Evolutionary conservation across 495 filamentous ascomycete species (phyloP), one percentile per base, ranked within the genome.

Genomic region (Tuber aestivum): DNA sequence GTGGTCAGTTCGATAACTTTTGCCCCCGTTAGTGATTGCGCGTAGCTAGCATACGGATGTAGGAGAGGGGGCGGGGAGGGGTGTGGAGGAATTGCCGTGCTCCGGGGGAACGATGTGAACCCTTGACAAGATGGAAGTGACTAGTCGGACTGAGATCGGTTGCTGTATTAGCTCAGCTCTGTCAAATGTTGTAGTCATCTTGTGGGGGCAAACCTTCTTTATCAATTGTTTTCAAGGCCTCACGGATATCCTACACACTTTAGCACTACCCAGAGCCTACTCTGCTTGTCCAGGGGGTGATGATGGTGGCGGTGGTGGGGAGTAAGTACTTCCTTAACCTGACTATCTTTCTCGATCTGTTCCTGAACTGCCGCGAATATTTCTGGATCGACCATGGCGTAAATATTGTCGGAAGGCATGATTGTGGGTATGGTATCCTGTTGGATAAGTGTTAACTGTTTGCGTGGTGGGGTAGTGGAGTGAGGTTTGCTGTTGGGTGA

Each of bases 281-380:
- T 41, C 50, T 42, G 14, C 20, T 48, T 48, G 35, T 7, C 23
- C 35, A 42, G 70, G 42, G n/a, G 50, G 61, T 70, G 27, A 35
- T 35, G 27, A 35, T 65, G 45, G 21, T 20, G 71, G 44, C 9
- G 71, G 44, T 72, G 48, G 16, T 41, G 23, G 41, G 70, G 48
- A 74, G 65, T n/a, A 80, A 86, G 82, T 83, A 92, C 90, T 82
- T 97, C 95, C 78, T 92, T 90, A 70, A 95, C 88, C 65, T 87
- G 85, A 27, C 88, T 86, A 84, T 99, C 95, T 82, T 95, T 91
- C 81, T 99, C 96, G 79, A 97, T 92, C 82, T 94, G 94, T 69
- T 89, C 85, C 84, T 97, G 95, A 74, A 99, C 91, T 81, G 91
- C 87, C 77, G 94, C 90, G 84, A 98, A 97, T 80, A 98, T 94